Conservation (phyloP, 2,329 filamentous ascomycete species). For the Eutypa lata region DNA sequence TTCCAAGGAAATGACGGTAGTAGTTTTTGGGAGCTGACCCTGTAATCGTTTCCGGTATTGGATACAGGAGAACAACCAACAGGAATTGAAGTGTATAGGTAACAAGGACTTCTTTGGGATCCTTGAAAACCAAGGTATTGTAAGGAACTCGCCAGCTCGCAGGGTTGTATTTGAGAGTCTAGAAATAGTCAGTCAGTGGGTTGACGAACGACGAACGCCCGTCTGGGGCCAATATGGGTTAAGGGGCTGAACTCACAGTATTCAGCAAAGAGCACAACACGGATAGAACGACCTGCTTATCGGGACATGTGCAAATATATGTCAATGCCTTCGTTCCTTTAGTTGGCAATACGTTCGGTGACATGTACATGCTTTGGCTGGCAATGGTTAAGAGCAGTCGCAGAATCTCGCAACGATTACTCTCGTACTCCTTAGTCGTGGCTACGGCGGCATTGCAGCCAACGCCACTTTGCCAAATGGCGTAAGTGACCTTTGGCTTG, state of each 20-base stretch:
- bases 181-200: slow-evolving; percentile 1
- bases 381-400: slow-evolving; percentile 81
- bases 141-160: slow-evolving; percentile 92
- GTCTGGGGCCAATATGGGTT: neutral
- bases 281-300: slow-evolving; percentile 89
- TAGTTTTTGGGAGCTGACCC: slow-evolving; percentile 76
- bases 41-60: slow-evolving; percentile 73
- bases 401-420: slow-evolving; percentile 85
- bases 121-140: slow-evolving; percentile 87
- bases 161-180: slow-evolving; percentile 95
- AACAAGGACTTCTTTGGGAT: slow-evolving; percentile 84
- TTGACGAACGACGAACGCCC: neutral
- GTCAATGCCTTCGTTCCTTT: slow-evolving; percentile 82
- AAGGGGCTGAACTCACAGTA: slow-evolving; percentile 59
- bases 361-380: slow-evolving; percentile 92
- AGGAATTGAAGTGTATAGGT: slow-evolving; percentile 90
- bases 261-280: slow-evolving; percentile 90
- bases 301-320: slow-evolving; percentile 81
- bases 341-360: slow-evolving; percentile 73
- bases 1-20: slow-evolving; percentile 87
- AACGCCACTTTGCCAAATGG: slow-evolving; percentile 97
- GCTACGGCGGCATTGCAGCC: slow-evolving; percentile 88
- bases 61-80: slow-evolving; percentile 81
- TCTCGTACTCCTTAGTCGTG: slow-evolving; percentile 89
- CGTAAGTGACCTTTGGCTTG: slow-evolving; percentile 80